A percentile compares a stretch with the other conserved stretches of the same genome.
These are phyloP conservation scores for Trichosporon sp. DNA, from an alignment of 1,284 basidiomycete genomes.

Conservation along the genomic window DNA sequence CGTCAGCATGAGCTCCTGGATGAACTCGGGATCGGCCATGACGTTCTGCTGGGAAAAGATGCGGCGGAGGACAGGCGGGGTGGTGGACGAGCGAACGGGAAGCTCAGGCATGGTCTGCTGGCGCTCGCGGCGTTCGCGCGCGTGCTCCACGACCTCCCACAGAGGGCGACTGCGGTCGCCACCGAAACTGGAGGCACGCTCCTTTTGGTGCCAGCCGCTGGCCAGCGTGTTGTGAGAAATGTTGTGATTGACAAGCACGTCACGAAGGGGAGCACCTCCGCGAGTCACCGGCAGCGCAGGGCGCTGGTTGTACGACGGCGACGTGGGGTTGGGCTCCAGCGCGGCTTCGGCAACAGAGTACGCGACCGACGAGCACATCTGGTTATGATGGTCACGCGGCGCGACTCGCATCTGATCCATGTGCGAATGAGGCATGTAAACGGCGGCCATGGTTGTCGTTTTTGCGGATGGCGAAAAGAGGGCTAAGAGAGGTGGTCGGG, in stretches of 20 bases:
- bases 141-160: constrained; percentile 49
- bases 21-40: constrained; percentile 24
- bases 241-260: constrained; percentile 1
- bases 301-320: constrained; percentile 39
- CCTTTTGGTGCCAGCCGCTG: constrained; percentile 17
- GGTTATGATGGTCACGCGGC: constrained; percentile 1
- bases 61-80: constrained; percentile 42
- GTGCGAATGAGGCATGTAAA: constrained; percentile 19
- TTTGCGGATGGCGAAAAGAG: background rate
- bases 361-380: constrained; percentile 35
- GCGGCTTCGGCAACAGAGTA: constrained; percentile 53
- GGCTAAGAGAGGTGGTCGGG: background rate
- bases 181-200: constrained; percentile 27
- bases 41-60: constrained; percentile 22
- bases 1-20: constrained; percentile 34
- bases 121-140: constrained; percentile 44
- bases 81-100: constrained; percentile 32
- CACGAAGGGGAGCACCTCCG: background rate
- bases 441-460: constrained; percentile 19
- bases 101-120: constrained; percentile 26
- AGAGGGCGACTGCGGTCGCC: constrained; percentile 34
- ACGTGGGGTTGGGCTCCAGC: constrained; percentile 49
- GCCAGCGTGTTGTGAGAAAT: constrained; percentile 12
- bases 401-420: constrained; percentile 10
- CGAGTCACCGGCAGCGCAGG: background rate